A percentile compares a stretch with the other conserved stretches of the same genome.
These are phyloP conservation scores for Penicillium ochrochloron DNA, from an alignment of 495 filamentous ascomycete genomes.

Conservation along the genomic window DNA sequence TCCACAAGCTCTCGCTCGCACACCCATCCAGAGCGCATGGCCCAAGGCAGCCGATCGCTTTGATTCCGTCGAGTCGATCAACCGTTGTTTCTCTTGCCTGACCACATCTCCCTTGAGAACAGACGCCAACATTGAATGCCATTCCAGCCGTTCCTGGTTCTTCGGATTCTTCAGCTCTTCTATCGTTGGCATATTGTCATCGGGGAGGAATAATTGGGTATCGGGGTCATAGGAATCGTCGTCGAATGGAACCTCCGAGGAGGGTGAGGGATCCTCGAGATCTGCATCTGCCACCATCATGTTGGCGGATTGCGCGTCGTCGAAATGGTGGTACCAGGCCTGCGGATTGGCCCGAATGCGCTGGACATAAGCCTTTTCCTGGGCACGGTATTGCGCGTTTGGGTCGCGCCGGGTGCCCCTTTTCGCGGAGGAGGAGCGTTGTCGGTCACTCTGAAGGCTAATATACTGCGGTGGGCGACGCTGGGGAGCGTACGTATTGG, in stretches of 20 bases:
- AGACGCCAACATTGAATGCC: conserved; percentile 96
- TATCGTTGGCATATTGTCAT: conserved; percentile 81
- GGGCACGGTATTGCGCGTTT: conserved; percentile 80
- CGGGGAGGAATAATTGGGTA: conserved; percentile 84
- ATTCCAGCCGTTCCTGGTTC: conserved; percentile 91
- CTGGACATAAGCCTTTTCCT: conserved; percentile 82
- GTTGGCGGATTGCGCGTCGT: conserved; percentile 66
- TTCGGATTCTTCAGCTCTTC: conserved; percentile 88
- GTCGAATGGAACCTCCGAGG: conserved; percentile 78
- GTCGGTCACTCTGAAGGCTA: conserved; percentile 52
- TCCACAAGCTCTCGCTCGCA: conserved; percentile 80
- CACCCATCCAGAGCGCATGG: conserved; percentile 87
- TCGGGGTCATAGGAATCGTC: conserved; percentile 90
- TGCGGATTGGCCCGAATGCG: conserved; percentile 72
- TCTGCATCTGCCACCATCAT: conserved; percentile 77
- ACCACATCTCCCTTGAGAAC: conserved; percentile 97
- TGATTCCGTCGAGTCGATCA: conserved; percentile 82
- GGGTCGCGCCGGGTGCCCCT: conserved; percentile 63
- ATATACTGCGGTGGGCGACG: conserved; percentile 71
- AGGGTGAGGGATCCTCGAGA: conserved; percentile 87
- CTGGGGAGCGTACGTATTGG: conserved; percentile 74
- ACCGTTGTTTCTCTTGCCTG: conserved; percentile 92
- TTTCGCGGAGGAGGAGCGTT: conserved; percentile 58
- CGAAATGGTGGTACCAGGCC: conserved; percentile 71
- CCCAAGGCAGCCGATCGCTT: conserved; percentile 72